phyloP scores from a whole-genome alignment of 768 basidiomycete genomes.

The Rhodotorula paludigena region DNA sequence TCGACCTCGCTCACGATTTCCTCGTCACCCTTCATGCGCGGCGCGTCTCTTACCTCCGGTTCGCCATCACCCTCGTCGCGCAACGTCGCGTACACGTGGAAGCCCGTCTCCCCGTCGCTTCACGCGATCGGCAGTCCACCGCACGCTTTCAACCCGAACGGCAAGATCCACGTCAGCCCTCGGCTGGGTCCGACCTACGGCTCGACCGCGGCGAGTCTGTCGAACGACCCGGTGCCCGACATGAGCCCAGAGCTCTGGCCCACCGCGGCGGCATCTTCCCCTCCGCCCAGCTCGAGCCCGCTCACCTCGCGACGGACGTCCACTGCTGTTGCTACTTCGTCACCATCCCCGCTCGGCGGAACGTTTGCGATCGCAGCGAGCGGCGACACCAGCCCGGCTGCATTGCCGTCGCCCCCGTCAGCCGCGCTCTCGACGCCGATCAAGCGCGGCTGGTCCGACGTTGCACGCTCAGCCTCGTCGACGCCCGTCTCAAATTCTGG shows the following conservation, averaged over 20 bases:
- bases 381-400: background rate
- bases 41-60: background rate
- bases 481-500: background rate
- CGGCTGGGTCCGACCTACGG: slow-evolving; percentile 35
- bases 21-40: slow-evolving; percentile 23
- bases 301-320: background rate
- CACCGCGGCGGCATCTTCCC: background rate
- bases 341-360: background rate
- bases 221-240: slow-evolving; percentile 21
- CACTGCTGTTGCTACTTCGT: background rate
- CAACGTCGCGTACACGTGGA: slow-evolving; percentile 6
- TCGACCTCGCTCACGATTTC: slow-evolving; percentile 30
- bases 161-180: slow-evolving; percentile 30
- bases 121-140: slow-evolving; percentile 13
- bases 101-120: slow-evolving; percentile 11
- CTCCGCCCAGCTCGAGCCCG: background rate
- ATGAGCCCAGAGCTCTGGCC: slow-evolving; percentile 34
- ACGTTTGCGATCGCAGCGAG: background rate
- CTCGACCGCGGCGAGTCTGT: background rate
- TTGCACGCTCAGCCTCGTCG: background rate
- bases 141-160: background rate
- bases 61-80: slow-evolving; percentile 17
- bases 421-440: background rate
- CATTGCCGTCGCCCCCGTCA: background rate
- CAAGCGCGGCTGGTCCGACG: slow-evolving; percentile 10